A percentile compares a stretch with the other conserved stretches of the same genome.
phyloP scores from a whole-genome alignment of 257 asterid genomes.

The Lycium ferocissimum region DNA sequence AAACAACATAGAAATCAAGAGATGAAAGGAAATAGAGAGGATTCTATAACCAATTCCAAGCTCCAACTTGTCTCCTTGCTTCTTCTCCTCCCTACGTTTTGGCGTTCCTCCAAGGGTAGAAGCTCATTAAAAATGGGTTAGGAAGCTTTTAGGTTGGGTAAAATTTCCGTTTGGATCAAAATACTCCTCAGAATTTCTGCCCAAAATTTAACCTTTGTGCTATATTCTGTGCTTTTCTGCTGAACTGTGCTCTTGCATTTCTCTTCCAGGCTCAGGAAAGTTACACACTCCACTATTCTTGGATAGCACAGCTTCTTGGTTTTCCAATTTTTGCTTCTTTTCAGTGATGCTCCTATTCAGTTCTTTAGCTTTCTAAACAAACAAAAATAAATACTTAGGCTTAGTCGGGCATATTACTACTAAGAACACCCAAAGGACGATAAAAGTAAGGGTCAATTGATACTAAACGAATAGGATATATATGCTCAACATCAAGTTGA shows the following conservation, averaged over 20 bases:
- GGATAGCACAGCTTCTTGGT: not conserved
- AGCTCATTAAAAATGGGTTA: not conserved
- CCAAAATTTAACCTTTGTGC: not conserved
- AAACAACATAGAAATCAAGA: not conserved
- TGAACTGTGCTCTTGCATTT: not conserved
- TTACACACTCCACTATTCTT: not conserved
- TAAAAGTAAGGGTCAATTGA: not conserved
- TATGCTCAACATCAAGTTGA: conserved; percentile 2
- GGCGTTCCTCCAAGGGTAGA: not conserved
- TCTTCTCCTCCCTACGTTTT: not conserved
- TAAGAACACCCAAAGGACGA: not conserved
- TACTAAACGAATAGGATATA: not conserved
- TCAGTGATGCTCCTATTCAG: not conserved
- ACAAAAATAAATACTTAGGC: not conserved
- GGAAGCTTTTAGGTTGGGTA: not conserved
- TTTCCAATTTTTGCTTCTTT: not conserved
- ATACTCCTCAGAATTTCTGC: not conserved
- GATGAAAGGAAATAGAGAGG: not conserved
- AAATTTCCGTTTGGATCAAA: not conserved
- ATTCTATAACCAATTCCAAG: not conserved
- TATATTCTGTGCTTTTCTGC: not conserved
- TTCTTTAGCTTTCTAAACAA: conserved; percentile 9
- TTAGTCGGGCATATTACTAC: not conserved
- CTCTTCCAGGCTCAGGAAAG: not conserved
- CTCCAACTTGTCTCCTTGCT: not conserved